These are phyloP conservation scores for Calonectria fujianensis DNA, from an alignment of 2,329 filamentous ascomycete species.

Conservation along the genomic window DNA sequence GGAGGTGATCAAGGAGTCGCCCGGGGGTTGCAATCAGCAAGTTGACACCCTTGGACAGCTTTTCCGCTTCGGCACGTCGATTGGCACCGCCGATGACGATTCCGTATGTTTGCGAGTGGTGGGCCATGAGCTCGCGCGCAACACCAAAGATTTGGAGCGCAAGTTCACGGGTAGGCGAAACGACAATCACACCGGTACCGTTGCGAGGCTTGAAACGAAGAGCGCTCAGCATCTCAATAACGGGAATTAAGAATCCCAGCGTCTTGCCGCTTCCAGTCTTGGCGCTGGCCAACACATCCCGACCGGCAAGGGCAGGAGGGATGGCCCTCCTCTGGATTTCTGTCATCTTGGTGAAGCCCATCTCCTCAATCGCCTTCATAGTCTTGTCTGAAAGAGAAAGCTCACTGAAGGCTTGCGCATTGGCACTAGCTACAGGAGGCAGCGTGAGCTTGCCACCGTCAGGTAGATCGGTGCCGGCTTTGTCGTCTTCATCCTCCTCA, in stretches of 20 bases:
- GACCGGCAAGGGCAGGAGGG: conserved; percentile 89
- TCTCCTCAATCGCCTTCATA: conserved; percentile 89
- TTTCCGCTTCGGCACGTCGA: conserved; percentile 91
- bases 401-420: conserved; percentile 84
- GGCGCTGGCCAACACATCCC: conserved; percentile 94
- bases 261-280: conserved; percentile 99
- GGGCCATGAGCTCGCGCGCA: conserved; percentile 91
- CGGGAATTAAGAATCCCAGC: conserved; percentile 93
- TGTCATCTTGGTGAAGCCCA: conserved; percentile 97
- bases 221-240: conserved; percentile 92
- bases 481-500: conserved; percentile 55
- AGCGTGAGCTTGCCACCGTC: conserved; percentile 67
- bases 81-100: conserved; percentile 98
- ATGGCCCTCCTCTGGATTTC: conserved; percentile 93
- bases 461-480: conserved; percentile 59
- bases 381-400: conserved; percentile 92
- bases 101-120: conserved; percentile 95
- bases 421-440: conserved; percentile 71
- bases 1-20: conserved; percentile 92
- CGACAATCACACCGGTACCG: conserved; percentile 92
- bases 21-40: conserved; percentile 95
- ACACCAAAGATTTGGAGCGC: conserved; percentile 98
- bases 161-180: conserved; percentile 94
- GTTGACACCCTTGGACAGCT: conserved; percentile 95
- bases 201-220: conserved; percentile 96